phyloP scores from a whole-genome alignment of 257 asterid genomes.

The Primulina eburnea region DNA sequence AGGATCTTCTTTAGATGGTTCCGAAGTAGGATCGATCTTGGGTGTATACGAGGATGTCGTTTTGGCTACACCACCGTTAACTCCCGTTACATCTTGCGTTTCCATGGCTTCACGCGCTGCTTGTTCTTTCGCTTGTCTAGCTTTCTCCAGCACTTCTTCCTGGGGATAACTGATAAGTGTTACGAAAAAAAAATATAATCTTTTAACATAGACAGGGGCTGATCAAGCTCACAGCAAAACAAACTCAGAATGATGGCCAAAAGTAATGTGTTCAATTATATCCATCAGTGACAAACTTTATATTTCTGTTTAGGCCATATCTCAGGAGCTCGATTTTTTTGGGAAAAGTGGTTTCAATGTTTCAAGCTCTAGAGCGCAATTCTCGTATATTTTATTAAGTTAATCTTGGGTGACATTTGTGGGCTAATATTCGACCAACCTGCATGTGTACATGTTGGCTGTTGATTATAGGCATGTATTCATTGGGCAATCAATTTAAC shows the following conservation, averaged over 20 bases:
- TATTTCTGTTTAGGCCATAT: no score
- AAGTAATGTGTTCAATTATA: no score
- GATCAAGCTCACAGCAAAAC: not conserved
- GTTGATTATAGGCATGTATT: no score
- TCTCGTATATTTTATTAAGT: no score
- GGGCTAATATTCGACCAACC: not conserved
- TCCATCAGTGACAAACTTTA: not conserved
- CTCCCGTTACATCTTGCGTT: conserved; percentile 35
- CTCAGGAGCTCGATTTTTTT: not conserved
- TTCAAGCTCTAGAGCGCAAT: no score
- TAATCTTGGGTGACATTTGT: not conserved
- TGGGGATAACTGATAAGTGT: conserved; percentile 27
- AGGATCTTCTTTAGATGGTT: conserved; percentile 31
- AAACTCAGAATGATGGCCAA: not conserved
- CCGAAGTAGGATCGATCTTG: conserved; percentile 21
- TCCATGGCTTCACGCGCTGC: conserved; percentile 66
- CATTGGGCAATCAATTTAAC: not conserved
- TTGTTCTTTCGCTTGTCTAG: conserved; percentile 67
- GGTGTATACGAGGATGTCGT: conserved; percentile 22
- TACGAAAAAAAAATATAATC: not conserved
- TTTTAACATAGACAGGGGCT: not conserved
- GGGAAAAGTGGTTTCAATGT: no score
- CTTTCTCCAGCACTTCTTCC: conserved; percentile 88
- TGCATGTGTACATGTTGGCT: no score
- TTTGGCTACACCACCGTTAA: conserved; percentile 21